Evolutionary conservation across 73 alveolate genomes (phyloP), one percentile per base, ranked within the genome.

Genomic region (Paramecium sexaurelia): DNA sequence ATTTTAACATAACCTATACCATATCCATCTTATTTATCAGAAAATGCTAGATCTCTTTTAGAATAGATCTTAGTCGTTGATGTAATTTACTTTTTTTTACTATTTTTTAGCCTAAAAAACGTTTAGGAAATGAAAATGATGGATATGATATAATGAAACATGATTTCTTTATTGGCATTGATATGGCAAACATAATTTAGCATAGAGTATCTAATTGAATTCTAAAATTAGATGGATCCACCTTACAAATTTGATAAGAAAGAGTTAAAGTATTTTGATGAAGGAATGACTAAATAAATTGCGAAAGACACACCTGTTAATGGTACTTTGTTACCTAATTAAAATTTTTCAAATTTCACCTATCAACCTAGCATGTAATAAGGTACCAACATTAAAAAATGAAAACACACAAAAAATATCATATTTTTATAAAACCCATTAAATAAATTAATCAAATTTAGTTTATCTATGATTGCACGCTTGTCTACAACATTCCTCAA

Each of bases 51-150:
- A 33, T 68, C 91, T 26, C 45, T 88, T 7, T 68, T 88, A 27
- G 20, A 69, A 15, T 9, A 41, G 15, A 20, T 88, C 9, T 32
- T 88, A 17, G 94, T 88, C 6, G 84, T 88, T 3, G 87, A 88
- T 69, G 94, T 88, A 88, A 88, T 11, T 57, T 24, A 57, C 6
- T 7, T 15, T 3, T 55, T 15, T 8, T 68, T 86, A 73, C 27
- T 33, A 8, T 35, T 4, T 26, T 13, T 24, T 78, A 78, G 90
- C 90, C 90, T 2, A 78, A 78, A 78, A 78, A 91, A 47, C 75
- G 97, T 51, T 41, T 94, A 33, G 97, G 97, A 51, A 33, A 92
- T 24, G 51, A 85, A 84, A 85, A 85, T 7, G 94, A 85, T 67
- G 93, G 91, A 11, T 68, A 92, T 55, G 68, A 37, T 13, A 94